Conservation (phyloP, 2,329 filamentous ascomycete genomes). For the Trichoderma atroviride region DNA sequence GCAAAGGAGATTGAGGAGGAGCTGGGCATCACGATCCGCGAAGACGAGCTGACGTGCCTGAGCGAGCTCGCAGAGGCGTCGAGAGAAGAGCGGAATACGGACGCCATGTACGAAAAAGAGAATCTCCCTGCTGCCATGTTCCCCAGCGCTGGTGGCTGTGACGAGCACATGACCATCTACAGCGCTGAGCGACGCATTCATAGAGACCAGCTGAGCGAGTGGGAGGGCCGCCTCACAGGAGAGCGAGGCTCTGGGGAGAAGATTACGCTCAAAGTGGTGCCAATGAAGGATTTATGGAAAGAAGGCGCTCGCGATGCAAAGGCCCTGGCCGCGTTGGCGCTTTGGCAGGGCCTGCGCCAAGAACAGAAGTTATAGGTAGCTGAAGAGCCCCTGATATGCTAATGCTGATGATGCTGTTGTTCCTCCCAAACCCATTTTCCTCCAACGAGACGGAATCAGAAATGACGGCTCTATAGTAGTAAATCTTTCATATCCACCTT, state of each 20-base stretch:
- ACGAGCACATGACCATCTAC: conserved; percentile 63
- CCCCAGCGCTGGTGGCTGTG: conserved; percentile 61
- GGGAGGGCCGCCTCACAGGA: conserved; percentile 61
- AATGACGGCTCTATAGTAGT: not conserved
- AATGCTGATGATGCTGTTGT: not conserved
- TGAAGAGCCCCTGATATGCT: not conserved
- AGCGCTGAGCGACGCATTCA: conserved; percentile 57
- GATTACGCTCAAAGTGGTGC: conserved; percentile 63
- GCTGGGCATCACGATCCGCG: conserved; percentile 55
- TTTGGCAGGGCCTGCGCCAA: conserved; percentile 59
- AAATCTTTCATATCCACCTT: not conserved
- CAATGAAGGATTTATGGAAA: conserved; percentile 58
- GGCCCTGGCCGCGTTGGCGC: conserved; percentile 59
- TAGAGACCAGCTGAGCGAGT: conserved; percentile 53
- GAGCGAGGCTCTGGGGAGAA: conserved; percentile 61
- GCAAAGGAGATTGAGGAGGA: conserved; percentile 65
- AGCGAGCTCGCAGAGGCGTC: conserved; percentile 51
- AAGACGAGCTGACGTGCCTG: conserved; percentile 52
- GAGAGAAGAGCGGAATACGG: conserved; percentile 25
- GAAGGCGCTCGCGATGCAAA: conserved; percentile 62
- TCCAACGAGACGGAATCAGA: not conserved
- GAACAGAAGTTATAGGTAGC: conserved; percentile 46
- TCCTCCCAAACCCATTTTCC: not conserved
- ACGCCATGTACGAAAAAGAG: conserved; percentile 33
- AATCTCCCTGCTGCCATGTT: conserved; percentile 54